phyloP scores from a whole-genome alignment of 2,329 filamentous ascomycete species.

The Penicillium sp. region DNA sequence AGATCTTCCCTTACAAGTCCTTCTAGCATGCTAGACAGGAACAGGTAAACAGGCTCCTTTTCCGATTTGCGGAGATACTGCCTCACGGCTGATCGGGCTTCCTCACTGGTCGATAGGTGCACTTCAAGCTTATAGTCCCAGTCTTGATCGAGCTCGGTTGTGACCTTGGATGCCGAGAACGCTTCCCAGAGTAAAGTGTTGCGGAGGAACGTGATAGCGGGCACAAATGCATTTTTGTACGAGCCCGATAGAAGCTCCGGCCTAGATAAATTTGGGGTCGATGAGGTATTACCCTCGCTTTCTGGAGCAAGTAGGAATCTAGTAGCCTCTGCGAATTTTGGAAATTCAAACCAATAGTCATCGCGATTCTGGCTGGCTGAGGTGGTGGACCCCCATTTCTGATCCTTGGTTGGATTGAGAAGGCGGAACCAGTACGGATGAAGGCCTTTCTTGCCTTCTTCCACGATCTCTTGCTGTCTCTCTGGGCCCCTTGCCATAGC shows the following conservation, averaged over 20 bases:
- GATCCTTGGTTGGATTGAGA: slow-evolving; percentile 53
- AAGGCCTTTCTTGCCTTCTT: slow-evolving; percentile 85
- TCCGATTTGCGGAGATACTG: slow-evolving; percentile 32
- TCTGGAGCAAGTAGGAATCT: slow-evolving; percentile 31
- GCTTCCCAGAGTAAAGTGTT: slow-evolving; percentile 60
- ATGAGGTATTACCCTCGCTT: slow-evolving; percentile 18
- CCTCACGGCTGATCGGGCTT: slow-evolving; percentile 57
- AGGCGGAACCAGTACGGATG: slow-evolving; percentile 72
- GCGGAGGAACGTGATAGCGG: slow-evolving; percentile 68
- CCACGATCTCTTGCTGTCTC: slow-evolving; percentile 76
- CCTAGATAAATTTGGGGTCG: slow-evolving; percentile 39
- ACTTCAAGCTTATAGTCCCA: slow-evolving; percentile 81
- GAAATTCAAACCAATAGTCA: slow-evolving; percentile 42
- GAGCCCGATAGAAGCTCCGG: slow-evolving; percentile 27
- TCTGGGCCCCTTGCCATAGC: slow-evolving; percentile 63
- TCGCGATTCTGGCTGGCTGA: slow-evolving; percentile 55
- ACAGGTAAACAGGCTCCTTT: slow-evolving; percentile 39
- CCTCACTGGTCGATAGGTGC: slow-evolving; percentile 66
- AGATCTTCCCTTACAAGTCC: slow-evolving; percentile 42
- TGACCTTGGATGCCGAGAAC: slow-evolving; percentile 45
- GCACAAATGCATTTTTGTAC: slow-evolving; percentile 56
- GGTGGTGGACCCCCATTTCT: slow-evolving; percentile 41
- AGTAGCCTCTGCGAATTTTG: slow-evolving; percentile 37
- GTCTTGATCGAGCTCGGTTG: slow-evolving; percentile 65
- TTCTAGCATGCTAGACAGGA: slow-evolving; percentile 48